Percentiles rank a stretch among this genome's conserved stretches.
These are phyloP conservation scores for Narthecium ossifragum DNA, from an alignment of 106 monocot species.

Conservation along the genomic window DNA sequence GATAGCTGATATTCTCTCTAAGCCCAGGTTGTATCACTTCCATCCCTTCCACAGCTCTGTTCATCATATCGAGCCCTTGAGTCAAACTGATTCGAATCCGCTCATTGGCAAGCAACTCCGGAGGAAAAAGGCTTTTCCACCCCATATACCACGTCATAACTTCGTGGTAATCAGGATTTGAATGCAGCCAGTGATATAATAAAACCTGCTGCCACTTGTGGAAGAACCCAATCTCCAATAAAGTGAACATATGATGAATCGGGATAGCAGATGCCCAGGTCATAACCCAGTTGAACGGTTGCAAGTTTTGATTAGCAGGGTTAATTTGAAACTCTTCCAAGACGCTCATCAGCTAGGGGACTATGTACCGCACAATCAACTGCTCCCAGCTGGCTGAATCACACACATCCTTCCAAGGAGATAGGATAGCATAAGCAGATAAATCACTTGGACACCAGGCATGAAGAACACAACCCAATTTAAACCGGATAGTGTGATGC, in stretches of 20 bases:
- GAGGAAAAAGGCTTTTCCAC: constrained; percentile 85
- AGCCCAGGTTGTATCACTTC: constrained; percentile 66
- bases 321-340: constrained; percentile 79
- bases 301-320: constrained; percentile 66
- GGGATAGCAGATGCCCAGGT: constrained; percentile 73
- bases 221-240: constrained; percentile 82
- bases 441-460: constrained; percentile 77
- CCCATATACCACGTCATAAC: constrained; percentile 85
- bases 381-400: constrained; percentile 80
- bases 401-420: constrained; percentile 95
- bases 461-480: constrained; percentile 68
- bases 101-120: constrained; percentile 77
- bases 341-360: constrained; percentile 65
- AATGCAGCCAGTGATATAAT: constrained; percentile 74
- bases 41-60: constrained; percentile 77
- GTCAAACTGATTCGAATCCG: constrained; percentile 40
- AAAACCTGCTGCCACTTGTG: constrained; percentile 86
- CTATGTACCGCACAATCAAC: constrained; percentile 52
- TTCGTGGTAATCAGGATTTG: constrained; percentile 76
- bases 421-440: constrained; percentile 66
- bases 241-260: constrained; percentile 66
- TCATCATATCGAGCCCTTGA: constrained; percentile 86
- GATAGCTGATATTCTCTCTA: constrained; percentile 69
- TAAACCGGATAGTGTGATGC: constrained; percentile 66
- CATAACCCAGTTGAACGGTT: constrained; percentile 92